Conservation (phyloP, 1,284 basidiomycete genomes). For the Tilletia indica region DNA sequence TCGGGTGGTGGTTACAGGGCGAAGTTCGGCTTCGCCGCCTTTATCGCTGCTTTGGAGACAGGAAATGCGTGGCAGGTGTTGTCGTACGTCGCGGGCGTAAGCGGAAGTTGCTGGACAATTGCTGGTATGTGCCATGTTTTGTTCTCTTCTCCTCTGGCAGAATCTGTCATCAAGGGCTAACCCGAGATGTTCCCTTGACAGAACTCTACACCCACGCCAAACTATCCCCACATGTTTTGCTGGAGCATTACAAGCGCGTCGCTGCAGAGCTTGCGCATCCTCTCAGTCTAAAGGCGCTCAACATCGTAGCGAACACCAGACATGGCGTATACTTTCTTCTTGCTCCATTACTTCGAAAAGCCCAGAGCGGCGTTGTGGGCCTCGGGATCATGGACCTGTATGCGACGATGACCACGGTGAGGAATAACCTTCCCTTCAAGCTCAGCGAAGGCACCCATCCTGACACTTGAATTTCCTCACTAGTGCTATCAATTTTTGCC, state of each 20-base stretch:
- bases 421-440: background rate
- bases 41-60: slow-evolving; percentile 44
- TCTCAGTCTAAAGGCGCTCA: slow-evolving; percentile 47
- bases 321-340: slow-evolving; percentile 49
- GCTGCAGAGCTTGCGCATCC: slow-evolving; percentile 48
- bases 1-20: slow-evolving; percentile 56
- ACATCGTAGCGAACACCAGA: slow-evolving; percentile 43
- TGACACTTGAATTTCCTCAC: background rate
- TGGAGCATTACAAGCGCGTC: slow-evolving; percentile 40
- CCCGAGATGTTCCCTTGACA: slow-evolving; percentile 20
- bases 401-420: slow-evolving; percentile 41
- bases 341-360: slow-evolving; percentile 46
- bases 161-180: background rate
- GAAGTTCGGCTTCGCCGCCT: slow-evolving; percentile 45
- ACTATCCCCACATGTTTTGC: slow-evolving; percentile 34
- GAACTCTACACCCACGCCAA: slow-evolving; percentile 43
- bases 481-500: slow-evolving; percentile 42
- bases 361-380: slow-evolving; percentile 37
- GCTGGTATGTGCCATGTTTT: background rate
- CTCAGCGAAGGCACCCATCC: background rate
- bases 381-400: slow-evolving; percentile 55
- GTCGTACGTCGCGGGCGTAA: slow-evolving; percentile 51
- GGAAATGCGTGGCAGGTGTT: slow-evolving; percentile 48
- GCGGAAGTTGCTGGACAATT: slow-evolving; percentile 54
- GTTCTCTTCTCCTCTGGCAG: background rate